A percentile compares a stretch with the other conserved stretches of the same genome.
Evolutionary conservation across 139 green algal species (phyloP).

Genomic region (Spirogloea muscicola): DNA sequence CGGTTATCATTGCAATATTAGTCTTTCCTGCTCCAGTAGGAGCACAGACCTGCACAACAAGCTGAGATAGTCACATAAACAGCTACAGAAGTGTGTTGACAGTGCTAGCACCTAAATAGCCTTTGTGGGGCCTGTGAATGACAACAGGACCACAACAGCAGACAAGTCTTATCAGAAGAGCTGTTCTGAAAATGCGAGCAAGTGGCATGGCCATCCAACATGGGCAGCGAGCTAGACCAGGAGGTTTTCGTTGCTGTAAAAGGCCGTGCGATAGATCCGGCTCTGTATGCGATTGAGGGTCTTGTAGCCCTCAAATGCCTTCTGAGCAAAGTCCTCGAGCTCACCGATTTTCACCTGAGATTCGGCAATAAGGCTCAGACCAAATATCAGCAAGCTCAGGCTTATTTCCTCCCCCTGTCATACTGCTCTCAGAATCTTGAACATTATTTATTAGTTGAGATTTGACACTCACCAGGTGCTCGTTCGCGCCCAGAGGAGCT

Average conservation of each 20-base stretch:
- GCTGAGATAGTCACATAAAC: too few relatives aligned
- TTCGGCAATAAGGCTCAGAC: background rate
- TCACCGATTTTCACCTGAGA: conserved; percentile 43
- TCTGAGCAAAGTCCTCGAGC: conserved; percentile 45
- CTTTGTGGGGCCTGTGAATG: too few relatives aligned
- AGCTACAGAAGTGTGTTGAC: too few relatives aligned
- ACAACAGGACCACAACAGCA: too few relatives aligned
- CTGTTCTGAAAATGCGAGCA: too few relatives aligned
- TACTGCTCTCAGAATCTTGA: background rate
- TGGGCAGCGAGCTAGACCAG: too few relatives aligned
- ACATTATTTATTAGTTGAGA: background rate
- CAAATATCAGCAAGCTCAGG: too few relatives aligned
- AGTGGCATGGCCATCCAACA: too few relatives aligned
- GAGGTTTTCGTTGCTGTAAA: conserved; percentile 76
- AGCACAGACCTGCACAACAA: conserved; percentile 70
- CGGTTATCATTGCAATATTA: conserved; percentile 98
- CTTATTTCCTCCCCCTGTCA: background rate
- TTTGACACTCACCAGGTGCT: conserved; percentile 2
- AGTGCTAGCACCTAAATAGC: too few relatives aligned
- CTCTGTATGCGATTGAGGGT: conserved; percentile 88
- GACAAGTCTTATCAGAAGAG: too few relatives aligned
- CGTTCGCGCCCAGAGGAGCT: background rate
- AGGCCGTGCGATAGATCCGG: conserved; percentile 48
- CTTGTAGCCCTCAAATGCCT: conserved; percentile 86
- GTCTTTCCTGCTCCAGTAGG: conserved; percentile 89